Evolutionary conservation across 352 stramenopile species (phyloP).

Genomic region (Globisporangium nunn): DNA sequence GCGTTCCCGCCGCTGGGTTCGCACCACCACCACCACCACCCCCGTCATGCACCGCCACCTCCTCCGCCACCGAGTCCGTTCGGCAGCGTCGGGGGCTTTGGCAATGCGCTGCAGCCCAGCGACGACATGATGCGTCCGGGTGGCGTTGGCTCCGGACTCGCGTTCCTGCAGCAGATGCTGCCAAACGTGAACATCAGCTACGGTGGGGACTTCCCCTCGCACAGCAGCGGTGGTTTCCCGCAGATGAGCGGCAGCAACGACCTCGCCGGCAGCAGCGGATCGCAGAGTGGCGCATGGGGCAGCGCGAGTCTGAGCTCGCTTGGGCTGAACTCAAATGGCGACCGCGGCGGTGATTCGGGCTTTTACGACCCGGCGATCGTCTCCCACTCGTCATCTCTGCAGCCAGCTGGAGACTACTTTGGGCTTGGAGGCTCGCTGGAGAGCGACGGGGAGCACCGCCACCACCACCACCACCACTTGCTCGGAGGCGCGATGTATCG

Average conservation of each 20-base stretch:
- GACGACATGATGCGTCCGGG: constrained; percentile 6
- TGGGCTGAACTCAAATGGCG: constrained; percentile 9
- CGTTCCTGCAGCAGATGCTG: constrained; percentile 84
- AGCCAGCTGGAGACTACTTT: constrained; percentile 15
- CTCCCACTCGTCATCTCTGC: constrained; percentile 16
- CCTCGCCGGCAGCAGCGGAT: not conserved
- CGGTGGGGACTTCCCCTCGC: constrained; percentile 49
- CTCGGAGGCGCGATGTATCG: constrained; percentile 33
- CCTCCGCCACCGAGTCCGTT: constrained; percentile 25
- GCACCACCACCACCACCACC: constrained; percentile 16
- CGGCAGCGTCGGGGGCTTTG: constrained; percentile 18
- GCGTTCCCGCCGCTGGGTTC: constrained; percentile 35
- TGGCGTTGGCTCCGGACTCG: constrained; percentile 32
- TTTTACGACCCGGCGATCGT: constrained; percentile 56
- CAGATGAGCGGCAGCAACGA: not conserved
- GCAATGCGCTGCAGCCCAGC: constrained; percentile 14
- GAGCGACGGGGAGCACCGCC: constrained; percentile 18
- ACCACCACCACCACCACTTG: constrained; percentile 24
- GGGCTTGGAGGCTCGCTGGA: constrained; percentile 23
- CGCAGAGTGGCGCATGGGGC: constrained; percentile 4
- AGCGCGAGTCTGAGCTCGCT: constrained; percentile 12
- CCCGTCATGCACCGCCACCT: not conserved
- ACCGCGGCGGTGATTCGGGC: constrained; percentile 1
- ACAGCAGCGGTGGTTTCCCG: constrained; percentile 7
- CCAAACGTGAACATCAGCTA: constrained; percentile 87